Percentiles rank a stretch among this genome's conserved stretches.
Evolutionary conservation across 768 basidiomycete genomes (phyloP).

Genomic region (Candolleomyces efflorescens): DNA sequence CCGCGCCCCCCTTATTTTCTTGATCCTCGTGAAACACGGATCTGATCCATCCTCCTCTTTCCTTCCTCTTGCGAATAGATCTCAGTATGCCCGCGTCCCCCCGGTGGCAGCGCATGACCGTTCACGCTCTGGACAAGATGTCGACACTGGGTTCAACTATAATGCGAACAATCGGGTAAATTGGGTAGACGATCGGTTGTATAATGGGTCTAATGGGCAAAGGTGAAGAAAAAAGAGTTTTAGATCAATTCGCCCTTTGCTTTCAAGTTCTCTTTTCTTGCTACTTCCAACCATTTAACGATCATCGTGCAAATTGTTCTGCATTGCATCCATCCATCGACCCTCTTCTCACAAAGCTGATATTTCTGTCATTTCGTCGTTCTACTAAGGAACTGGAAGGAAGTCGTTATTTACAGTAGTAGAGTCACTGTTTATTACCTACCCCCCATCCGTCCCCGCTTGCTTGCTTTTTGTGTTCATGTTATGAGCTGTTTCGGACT

Average conservation of each 20-base stretch:
- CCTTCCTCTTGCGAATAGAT: constrained; percentile 16
- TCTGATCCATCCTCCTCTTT: constrained; percentile 1
- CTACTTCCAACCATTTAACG: no score
- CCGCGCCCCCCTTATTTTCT: background rate
- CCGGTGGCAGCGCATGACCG: constrained; percentile 23
- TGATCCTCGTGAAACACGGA: background rate
- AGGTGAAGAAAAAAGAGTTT: background rate
- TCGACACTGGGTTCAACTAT: constrained; percentile 22
- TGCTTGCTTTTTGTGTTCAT: background rate
- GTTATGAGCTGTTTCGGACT: background rate
- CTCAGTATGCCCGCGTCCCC: constrained; percentile 26
- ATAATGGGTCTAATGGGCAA: constrained; percentile 28
- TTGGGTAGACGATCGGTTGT: constrained; percentile 45
- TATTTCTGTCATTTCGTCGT: no score
- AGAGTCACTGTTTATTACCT: no score
- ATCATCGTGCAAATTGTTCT: no score
- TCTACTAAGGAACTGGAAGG: no score
- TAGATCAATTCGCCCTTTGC: no score
- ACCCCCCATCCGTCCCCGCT: background rate
- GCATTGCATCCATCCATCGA: no score
- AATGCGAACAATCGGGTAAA: constrained; percentile 26
- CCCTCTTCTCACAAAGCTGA: no score
- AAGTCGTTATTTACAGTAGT: no score
- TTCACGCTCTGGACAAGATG: constrained; percentile 18
- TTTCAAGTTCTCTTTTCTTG: no score